Evolutionary conservation across 2,329 filamentous ascomycete species (phyloP).

Genomic region (Aspergillus unguis): DNA sequence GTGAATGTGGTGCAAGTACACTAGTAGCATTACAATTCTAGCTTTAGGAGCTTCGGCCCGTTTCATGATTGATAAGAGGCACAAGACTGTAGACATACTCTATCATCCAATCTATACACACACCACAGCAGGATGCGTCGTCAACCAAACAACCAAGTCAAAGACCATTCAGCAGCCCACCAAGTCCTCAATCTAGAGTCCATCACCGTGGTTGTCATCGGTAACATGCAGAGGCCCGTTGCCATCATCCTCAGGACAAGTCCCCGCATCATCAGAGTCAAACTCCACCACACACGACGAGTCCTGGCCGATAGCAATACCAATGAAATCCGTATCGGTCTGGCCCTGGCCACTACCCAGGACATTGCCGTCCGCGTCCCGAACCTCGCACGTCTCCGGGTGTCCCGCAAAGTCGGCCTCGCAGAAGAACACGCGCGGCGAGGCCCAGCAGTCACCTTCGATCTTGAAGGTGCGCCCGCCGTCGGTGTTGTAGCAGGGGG

Average conservation of each 20-base stretch:
- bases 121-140: too few species aligned
- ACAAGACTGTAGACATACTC: too few species aligned
- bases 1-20: too few species aligned
- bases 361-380: not conserved
- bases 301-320: not conserved
- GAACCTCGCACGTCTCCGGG: not conserved
- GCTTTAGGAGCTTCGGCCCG: too few species aligned
- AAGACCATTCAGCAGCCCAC: too few species aligned
- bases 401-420: not conserved
- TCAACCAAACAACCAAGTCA: too few species aligned
- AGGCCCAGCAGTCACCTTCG: not conserved
- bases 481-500: not conserved
- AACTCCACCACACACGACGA: not conserved
- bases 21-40: too few species aligned
- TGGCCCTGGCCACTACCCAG: not conserved
- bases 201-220: not conserved
- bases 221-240: not conserved
- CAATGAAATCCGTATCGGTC: not conserved
- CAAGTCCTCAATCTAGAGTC: too few species aligned
- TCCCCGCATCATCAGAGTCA: not conserved
- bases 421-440: not conserved
- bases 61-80: too few species aligned
- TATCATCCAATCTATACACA: too few species aligned
- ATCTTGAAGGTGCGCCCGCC: not conserved
- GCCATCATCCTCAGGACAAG: not conserved